Percentiles rank a stretch among this genome's conserved stretches.
These are phyloP conservation scores for Pyropia haitanensis DNA, from an alignment of 23 red algal genomes.

Conservation along the genomic window DNA sequence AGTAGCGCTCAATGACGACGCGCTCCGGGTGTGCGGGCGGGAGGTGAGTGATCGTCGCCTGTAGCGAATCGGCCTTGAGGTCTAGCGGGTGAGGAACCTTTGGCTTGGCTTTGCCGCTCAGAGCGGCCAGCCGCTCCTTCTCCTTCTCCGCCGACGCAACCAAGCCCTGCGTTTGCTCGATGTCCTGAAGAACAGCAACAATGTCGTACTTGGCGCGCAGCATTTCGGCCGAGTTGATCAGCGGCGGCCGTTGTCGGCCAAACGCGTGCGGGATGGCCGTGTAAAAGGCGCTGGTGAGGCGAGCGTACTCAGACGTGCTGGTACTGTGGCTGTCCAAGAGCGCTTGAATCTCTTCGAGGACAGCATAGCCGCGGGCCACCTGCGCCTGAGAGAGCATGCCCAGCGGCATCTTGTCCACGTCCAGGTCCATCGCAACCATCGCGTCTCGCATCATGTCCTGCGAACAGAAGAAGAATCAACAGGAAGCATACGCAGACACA, in stretches of 20 bases:
- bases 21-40: conserved; percentile 14
- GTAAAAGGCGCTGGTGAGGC: conserved; percentile 40
- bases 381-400: conserved; percentile 22
- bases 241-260: conserved; percentile 29
- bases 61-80: conserved; percentile 12
- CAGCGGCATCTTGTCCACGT: conserved; percentile 34
- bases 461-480: too few species aligned
- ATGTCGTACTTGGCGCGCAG: conserved; percentile 39
- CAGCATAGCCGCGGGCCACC: conserved; percentile 30
- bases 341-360: conserved; percentile 38
- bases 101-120: conserved; percentile 2
- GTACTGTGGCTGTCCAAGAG: conserved; percentile 2
- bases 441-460: conserved; percentile 16
- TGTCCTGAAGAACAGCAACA: conserved; percentile 37
- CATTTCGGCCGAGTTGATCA: conserved; percentile 14
- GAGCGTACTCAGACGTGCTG: conserved; percentile 4
- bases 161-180: conserved; percentile 22
- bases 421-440: conserved; percentile 32
- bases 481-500: too few species aligned
- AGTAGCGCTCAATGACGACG: conserved; percentile 19
- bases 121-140: conserved; percentile 1
- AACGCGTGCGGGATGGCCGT: conserved; percentile 32
- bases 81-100: conserved; percentile 13
- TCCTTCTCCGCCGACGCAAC: conserved; percentile 2
- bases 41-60: conserved; percentile 19